These are phyloP conservation scores for Saturnispora mendoncae DNA, from an alignment of 805 yeast species.

Conservation along the genomic window DNA sequence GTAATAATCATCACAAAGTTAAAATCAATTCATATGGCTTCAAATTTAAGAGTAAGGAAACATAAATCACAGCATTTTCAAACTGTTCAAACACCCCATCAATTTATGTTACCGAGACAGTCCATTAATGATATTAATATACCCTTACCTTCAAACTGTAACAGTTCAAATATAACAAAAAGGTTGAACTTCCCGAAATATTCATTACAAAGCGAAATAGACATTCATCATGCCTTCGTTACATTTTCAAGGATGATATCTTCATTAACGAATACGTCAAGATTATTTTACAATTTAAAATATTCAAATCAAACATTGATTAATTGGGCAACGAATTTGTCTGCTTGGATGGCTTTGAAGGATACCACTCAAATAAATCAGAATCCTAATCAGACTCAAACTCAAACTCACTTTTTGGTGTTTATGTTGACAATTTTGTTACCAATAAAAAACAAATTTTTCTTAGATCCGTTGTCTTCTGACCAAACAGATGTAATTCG, in stretches of 20 bases:
- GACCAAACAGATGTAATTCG: slow-evolving; percentile 23
- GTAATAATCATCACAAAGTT: slow-evolving; percentile 32
- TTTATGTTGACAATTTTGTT: slow-evolving; percentile 38
- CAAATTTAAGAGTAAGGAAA: slow-evolving; percentile 9
- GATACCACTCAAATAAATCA: slow-evolving; percentile 28
- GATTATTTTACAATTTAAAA: slow-evolving; percentile 36
- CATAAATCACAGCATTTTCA: slow-evolving; percentile 8
- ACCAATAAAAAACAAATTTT: slow-evolving; percentile 30
- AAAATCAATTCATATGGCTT: slow-evolving; percentile 12
- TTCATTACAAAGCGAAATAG: slow-evolving; percentile 36
- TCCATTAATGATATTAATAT: slow-evolving; percentile 9
- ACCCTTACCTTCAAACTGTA: neutral
- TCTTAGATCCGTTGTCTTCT: slow-evolving; percentile 29
- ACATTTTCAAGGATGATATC: slow-evolving; percentile 32
- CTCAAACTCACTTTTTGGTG: slow-evolving; percentile 31
- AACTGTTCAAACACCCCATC: slow-evolving; percentile 3
- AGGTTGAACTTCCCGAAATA: slow-evolving; percentile 28
- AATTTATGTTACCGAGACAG: neutral
- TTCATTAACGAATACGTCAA: slow-evolving; percentile 37
- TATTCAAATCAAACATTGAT: slow-evolving; percentile 32
- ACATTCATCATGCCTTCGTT: slow-evolving; percentile 32
- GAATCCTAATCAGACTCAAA: neutral
- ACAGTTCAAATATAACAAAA: slow-evolving; percentile 16
- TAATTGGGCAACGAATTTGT: slow-evolving; percentile 44
- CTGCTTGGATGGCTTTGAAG: slow-evolving; percentile 48